phyloP scores from a whole-genome alignment of 805 yeast species.

The Brettanomyces nanus region DNA sequence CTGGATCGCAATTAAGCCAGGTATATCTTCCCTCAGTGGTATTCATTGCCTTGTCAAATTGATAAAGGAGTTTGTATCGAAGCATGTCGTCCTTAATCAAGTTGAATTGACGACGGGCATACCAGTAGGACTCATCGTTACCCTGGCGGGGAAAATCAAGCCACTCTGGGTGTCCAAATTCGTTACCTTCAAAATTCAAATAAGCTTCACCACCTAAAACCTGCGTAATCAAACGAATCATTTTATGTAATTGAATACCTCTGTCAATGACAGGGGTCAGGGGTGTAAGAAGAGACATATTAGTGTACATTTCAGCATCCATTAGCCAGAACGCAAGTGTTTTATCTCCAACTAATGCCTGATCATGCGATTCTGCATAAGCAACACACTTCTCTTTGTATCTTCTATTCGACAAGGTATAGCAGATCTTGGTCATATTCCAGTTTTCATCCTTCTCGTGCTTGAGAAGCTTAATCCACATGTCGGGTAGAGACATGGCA shows the following conservation, averaged over 20 bases:
- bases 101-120: conserved; percentile 93
- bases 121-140: conserved; percentile 80
- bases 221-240: conserved; percentile 83
- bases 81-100: conserved; percentile 71
- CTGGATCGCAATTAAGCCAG: conserved; percentile 65
- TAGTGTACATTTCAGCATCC: conserved; percentile 98
- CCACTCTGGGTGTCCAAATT: conserved; percentile 99
- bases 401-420: conserved; percentile 81
- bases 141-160: conserved; percentile 92
- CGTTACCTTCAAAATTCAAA: conserved; percentile 94
- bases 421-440: conserved; percentile 76
- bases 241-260: conserved; percentile 83
- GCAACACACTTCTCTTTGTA: conserved; percentile 83
- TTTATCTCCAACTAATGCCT: conserved; percentile 95
- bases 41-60: conserved; percentile 85
- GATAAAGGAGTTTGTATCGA: conserved; percentile 68
- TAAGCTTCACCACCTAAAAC: conserved; percentile 96
- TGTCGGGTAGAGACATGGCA: conserved; percentile 97
- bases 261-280: conserved; percentile 76
- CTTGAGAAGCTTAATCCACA: conserved; percentile 95
- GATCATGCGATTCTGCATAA: conserved; percentile 94
- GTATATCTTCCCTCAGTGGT: conserved; percentile 58
- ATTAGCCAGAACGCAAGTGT: conserved; percentile 95
- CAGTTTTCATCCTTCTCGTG: conserved; percentile 82
- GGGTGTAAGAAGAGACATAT: conserved; percentile 74